Evolutionary conservation across 352 stramenopile species (phyloP).

Genomic region (Globisporangium ultimum): DNA sequence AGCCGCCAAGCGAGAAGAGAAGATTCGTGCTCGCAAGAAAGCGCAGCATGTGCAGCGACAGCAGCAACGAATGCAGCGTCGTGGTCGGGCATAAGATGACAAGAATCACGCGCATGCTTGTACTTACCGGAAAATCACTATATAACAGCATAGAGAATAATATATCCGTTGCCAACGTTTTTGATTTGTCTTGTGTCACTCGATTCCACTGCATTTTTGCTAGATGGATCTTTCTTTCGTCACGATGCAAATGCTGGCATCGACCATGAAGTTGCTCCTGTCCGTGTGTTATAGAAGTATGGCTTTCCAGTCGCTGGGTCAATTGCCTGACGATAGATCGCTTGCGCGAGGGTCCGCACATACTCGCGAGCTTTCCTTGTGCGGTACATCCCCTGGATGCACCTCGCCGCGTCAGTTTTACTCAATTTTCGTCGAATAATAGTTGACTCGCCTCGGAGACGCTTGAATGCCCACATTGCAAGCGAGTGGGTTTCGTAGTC

Average conservation of each 20-base stretch:
- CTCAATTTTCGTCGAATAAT: conserved; percentile 14
- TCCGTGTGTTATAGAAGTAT: conserved; percentile 62
- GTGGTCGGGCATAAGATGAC: conserved; percentile 18
- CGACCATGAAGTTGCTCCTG: conserved; percentile 49
- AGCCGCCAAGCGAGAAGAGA: conserved; percentile 72
- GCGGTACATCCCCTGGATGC: conserved; percentile 60
- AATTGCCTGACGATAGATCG: conserved; percentile 37
- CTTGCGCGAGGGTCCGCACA: conserved; percentile 28
- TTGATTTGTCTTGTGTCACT: neutral
- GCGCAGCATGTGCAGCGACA: conserved; percentile 60
- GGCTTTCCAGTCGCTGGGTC: conserved; percentile 39
- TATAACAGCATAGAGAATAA: conserved; percentile 23
- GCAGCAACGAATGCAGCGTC: conserved; percentile 47
- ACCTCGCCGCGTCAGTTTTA: conserved; percentile 27
- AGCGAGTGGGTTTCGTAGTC: conserved; percentile 12
- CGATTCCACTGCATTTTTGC: neutral
- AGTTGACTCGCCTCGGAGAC: conserved; percentile 22
- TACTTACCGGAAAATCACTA: conserved; percentile 6
- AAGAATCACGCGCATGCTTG: neutral
- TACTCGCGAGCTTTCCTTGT: conserved; percentile 41
- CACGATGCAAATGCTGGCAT: conserved; percentile 36
- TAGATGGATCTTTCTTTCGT: neutral
- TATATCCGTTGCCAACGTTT: conserved; percentile 9
- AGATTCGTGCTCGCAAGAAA: conserved; percentile 83
- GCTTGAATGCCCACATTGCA: conserved; percentile 25